These are phyloP conservation scores for Arabis hirsuta DNA, from an alignment of 345 rosid species.

Conservation along the genomic window DNA sequence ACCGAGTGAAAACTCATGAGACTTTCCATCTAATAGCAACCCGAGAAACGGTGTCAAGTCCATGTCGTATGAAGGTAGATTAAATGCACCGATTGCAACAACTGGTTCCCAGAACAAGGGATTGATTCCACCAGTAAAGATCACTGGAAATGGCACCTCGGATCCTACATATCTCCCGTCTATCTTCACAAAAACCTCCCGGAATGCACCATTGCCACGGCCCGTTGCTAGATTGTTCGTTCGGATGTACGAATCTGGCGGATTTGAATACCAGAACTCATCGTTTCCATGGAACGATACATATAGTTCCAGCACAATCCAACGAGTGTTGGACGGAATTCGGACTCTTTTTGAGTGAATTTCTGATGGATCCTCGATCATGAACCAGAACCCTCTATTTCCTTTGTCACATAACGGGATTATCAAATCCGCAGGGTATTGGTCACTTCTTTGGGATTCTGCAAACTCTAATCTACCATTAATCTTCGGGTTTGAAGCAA, in stretches of 20 bases:
- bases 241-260: constrained; percentile 65
- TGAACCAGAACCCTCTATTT: constrained; percentile 66
- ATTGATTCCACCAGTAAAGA: constrained; percentile 85
- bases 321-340: constrained; percentile 65
- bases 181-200: constrained; percentile 70
- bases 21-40: constrained; percentile 59
- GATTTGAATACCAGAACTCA: constrained; percentile 96
- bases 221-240: constrained; percentile 59
- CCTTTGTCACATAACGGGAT: constrained; percentile 55
- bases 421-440: constrained; percentile 71
- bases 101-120: constrained; percentile 88
- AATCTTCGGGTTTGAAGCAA: constrained; percentile 14
- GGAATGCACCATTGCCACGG: constrained; percentile 72
- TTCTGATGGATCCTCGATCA: constrained; percentile 56
- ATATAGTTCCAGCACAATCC: constrained; percentile 63
- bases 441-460: constrained; percentile 26
- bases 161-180: constrained; percentile 77
- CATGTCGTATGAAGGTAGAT: constrained; percentile 75
- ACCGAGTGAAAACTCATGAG: constrained; percentile 60
- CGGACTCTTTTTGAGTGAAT: constrained; percentile 49
- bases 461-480: background rate
- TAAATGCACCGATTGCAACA: constrained; percentile 76
- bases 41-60: constrained; percentile 80
- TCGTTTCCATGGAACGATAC: constrained; percentile 84
- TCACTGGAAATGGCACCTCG: constrained; percentile 73